Evolutionary conservation across 306 rosid genomes (phyloP).

Genomic region (Astragalus membranaceus): DNA sequence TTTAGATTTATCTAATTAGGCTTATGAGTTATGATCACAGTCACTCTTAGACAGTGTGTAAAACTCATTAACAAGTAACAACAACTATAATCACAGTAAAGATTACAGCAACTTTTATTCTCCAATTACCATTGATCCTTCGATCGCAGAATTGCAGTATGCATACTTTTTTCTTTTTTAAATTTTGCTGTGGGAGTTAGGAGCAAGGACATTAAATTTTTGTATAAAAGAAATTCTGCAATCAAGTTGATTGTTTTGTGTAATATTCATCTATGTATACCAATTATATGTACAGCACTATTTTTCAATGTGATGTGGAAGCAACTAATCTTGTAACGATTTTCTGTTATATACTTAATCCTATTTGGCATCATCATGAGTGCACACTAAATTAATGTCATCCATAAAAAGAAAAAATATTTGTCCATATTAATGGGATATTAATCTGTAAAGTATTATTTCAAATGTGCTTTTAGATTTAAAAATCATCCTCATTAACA

Average conservation of each 20-base stretch:
- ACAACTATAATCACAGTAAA: background rate
- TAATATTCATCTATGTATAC: background rate
- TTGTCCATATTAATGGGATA: no score
- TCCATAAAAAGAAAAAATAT: no score
- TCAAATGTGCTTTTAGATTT: no score
- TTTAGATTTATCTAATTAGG: background rate
- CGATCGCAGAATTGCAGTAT: background rate
- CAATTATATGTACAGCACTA: background rate
- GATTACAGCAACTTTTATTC: background rate
- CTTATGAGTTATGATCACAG: background rate
- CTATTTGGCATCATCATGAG: background rate
- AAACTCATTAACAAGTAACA: background rate
- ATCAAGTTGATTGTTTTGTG: background rate
- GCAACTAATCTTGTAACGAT: background rate
- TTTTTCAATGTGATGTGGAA: background rate
- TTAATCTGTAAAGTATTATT: no score
- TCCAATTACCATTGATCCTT: no score
- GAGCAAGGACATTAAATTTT: background rate
- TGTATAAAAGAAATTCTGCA: no score
- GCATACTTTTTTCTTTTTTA: background rate
- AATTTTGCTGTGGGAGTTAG: background rate
- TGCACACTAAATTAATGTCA: background rate
- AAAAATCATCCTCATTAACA: no score
- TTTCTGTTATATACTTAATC: background rate
- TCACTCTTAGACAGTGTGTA: no score